Base-by-base conservation (phyloP, 2,329 filamentous ascomycete genomes). In the Pezicula carpinea region DNA sequence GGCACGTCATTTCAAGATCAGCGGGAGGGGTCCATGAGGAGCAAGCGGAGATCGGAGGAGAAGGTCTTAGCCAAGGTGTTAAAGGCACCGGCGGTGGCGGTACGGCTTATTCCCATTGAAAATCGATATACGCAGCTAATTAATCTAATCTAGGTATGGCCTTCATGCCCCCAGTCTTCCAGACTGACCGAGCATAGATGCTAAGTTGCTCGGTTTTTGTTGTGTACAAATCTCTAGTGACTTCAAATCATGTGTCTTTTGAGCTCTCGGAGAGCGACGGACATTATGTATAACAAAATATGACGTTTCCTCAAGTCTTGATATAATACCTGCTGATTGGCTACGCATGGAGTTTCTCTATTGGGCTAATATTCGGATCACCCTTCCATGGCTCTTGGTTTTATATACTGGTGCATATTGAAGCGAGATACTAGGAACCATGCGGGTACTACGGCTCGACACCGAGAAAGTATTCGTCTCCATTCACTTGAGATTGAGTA, bases 1-100 rank as follows among this genome's bases (percentile, higher is more conserved):
- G 78, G 58, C 93, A 99, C 72, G 93, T 97, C 22, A 78, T 80
- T 58, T 74, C 79, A 53, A 76, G 80, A 58, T 87, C 83, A 60
- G 83, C 83, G 47, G 78, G 71, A 31, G 82, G 76, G 59, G 77
- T 63, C 29, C 53, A 56, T 43, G 57, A 60, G 29, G 50, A 19
- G 18, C 43, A 53, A n/a, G 47, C 46, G 2, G 53, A 41, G 33
- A 46, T 53, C 6, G 39, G 50, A n/a, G 57, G 53, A n/a, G 49
- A 55, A 10, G 56, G 49, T 8, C 36, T 53, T 15, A 48, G 43
- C 19, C 52, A 58, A 26, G 51, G 49, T 44, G 50, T 52, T 31
- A 50, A 53, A 35, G 45, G 53, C 14, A 54, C 53, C 45, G 54
- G 53, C 35, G 59, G 59, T 43, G 55, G 54, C 49, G 59, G 60